phyloP scores from a whole-genome alignment of 176 grass and related monocot genomes.

The Panicum miliaceum region DNA sequence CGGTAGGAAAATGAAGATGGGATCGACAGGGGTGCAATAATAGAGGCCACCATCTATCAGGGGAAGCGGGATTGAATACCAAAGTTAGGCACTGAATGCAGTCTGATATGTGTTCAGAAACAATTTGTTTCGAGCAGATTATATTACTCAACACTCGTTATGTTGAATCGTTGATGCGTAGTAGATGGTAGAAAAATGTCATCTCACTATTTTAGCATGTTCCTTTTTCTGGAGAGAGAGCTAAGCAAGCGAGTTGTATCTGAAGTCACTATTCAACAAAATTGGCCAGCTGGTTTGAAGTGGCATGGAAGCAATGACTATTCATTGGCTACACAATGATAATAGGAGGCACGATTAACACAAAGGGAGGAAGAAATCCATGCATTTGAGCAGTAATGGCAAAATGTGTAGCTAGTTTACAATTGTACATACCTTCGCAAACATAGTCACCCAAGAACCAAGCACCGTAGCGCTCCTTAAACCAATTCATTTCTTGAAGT shows the following conservation, averaged over 20 bases:
- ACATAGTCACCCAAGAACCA: constrained; percentile 98
- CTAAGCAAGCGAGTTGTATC: not conserved
- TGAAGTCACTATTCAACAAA: not conserved
- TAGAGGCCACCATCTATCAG: constrained; percentile 90
- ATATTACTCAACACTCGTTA: not conserved
- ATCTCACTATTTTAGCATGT: not conserved
- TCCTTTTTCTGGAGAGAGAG: not conserved
- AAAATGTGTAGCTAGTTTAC: constrained; percentile 3
- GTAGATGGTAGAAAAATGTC: constrained; percentile 15
- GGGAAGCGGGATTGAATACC: constrained; percentile 20
- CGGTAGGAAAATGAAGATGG: constrained; percentile 83
- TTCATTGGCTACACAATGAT: not conserved
- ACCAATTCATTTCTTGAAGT: constrained; percentile 92
- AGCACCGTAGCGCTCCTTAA: constrained; percentile 82
- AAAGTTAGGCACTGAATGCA: constrained; percentile 1
- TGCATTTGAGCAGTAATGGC: not conserved
- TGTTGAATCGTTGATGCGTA: not conserved
- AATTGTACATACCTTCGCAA: constrained; percentile 67
- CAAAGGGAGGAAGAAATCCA: not conserved
- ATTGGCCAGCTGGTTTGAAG: not conserved
- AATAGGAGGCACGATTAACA: not conserved
- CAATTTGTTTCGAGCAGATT: not conserved
- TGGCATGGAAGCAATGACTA: constrained; percentile 19
- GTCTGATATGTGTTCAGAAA: not conserved
- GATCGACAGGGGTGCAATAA: constrained; percentile 76